A percentile compares a stretch with the other conserved stretches of the same genome.
Conservation (phyloP, 208 protist genomes). For the Endotrypanum monterogeii region DNA sequence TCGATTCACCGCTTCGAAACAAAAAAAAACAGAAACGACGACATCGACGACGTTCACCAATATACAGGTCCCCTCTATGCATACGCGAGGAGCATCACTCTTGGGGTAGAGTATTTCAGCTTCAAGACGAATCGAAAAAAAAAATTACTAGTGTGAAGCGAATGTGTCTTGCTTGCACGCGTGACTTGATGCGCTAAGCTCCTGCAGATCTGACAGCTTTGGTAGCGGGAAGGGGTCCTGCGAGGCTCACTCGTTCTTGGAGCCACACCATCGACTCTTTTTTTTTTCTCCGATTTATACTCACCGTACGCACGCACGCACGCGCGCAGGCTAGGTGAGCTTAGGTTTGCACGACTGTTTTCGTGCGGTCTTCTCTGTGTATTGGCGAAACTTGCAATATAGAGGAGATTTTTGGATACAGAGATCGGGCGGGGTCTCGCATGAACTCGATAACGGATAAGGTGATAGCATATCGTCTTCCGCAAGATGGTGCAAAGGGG, state of each 20-base stretch:
- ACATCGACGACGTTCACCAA: too few relatives aligned
- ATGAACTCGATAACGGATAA: conserved; percentile 26
- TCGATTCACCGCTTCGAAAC: too few relatives aligned
- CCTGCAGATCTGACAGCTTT: not conserved
- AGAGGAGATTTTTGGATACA: not conserved
- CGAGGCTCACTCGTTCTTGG: not conserved
- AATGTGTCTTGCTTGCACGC: not conserved
- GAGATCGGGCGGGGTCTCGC: not conserved
- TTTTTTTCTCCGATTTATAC: not conserved
- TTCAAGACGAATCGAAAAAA: not conserved
- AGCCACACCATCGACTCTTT: not conserved
- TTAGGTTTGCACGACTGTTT: not conserved
- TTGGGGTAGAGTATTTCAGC: not conserved
- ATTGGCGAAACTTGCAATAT: not conserved
- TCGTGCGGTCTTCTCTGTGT: not conserved
- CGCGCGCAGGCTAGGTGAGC: too few relatives aligned
- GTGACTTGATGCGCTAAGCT: not conserved
- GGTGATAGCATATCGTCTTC: conserved; percentile 28
- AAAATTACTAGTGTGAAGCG: not conserved
- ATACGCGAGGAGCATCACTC: not conserved
- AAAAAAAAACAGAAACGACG: not conserved
- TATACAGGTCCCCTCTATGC: not conserved
- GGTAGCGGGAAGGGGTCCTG: not conserved
- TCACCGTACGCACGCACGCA: not conserved
- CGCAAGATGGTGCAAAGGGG: conserved; percentile 11